These are phyloP conservation scores for Coelastrella sp. DNA, from an alignment of 139 green algal species.

Conservation along the genomic window DNA sequence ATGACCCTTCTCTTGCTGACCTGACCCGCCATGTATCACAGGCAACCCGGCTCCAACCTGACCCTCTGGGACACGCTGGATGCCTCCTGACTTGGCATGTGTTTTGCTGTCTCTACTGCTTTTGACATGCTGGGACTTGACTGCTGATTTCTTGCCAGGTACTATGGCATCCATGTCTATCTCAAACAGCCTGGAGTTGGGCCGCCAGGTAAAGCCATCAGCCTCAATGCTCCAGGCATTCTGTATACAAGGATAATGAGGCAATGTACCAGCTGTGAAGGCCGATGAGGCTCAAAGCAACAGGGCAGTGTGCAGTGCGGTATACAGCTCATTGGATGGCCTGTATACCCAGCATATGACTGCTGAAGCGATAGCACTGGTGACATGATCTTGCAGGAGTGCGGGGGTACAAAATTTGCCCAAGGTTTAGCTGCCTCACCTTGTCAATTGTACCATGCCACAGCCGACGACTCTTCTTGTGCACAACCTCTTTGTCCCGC, in stretches of 20 bases:
- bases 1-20: constrained; percentile 4
- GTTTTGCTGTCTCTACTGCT: not conserved
- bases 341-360: no score
- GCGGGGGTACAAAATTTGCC: no score
- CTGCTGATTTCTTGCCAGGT: not conserved
- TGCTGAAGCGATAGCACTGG: no score
- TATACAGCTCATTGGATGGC: no score
- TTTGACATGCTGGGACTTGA: not conserved
- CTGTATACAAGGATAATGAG: constrained; percentile 10
- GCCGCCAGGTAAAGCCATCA: not conserved
- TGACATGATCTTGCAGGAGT: no score
- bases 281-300: no score
- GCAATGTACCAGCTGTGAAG: no score
- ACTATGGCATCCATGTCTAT: constrained; percentile 3
- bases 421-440: constrained; percentile 8
- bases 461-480: constrained; percentile 1
- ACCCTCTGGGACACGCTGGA: not conserved
- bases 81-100: not conserved
- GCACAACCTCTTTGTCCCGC: constrained; percentile 1
- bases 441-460: constrained; percentile 46
- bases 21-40: constrained; percentile 2
- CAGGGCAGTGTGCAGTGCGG: no score
- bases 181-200: constrained; percentile 29
- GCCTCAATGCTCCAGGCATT: constrained; percentile 2
- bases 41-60: constrained; percentile 31